A percentile compares a stretch with the other conserved stretches of the same genome.
These are phyloP conservation scores for Penicillium ochrochloron DNA, from an alignment of 495 filamentous ascomycete species.

Conservation along the genomic window DNA sequence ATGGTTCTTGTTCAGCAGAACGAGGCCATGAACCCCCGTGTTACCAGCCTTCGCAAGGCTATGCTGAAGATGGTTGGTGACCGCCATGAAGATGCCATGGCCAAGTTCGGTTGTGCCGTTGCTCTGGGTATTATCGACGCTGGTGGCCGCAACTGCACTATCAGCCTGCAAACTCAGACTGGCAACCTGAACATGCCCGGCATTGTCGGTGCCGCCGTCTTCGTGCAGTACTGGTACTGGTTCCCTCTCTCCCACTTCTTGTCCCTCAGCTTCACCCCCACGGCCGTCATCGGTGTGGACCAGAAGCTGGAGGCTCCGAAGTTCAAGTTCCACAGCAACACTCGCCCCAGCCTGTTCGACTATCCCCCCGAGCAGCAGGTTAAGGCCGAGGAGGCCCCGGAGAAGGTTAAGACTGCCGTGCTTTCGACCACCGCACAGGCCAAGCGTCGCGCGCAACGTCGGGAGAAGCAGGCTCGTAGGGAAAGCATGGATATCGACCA, in stretches of 20 bases:
- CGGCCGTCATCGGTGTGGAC: conserved; percentile 91
- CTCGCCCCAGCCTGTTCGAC: conserved; percentile 93
- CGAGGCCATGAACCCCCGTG: conserved; percentile 91
- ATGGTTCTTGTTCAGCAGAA: conserved; percentile 99
- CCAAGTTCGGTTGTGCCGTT: conserved; percentile 94
- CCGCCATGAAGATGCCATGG: conserved; percentile 98
- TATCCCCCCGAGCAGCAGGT: conserved; percentile 96
- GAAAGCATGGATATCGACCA: conserved; percentile 91
- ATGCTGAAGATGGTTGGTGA: conserved; percentile 91
- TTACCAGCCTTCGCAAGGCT: conserved; percentile 78
- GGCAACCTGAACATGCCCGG: conserved; percentile 98
- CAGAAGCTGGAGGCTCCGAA: conserved; percentile 91
- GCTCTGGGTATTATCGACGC: conserved; percentile 98
- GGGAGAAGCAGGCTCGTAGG: conserved; percentile 70
- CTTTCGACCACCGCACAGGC: conserved; percentile 96
- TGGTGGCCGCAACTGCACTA: conserved; percentile 97
- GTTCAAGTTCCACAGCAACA: conserved; percentile 95
- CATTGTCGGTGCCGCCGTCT: conserved; percentile 96
- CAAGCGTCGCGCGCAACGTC: conserved; percentile 82
- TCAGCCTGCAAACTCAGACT: conserved; percentile 95
- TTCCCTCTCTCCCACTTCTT: conserved; percentile 99
- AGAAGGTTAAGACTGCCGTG: conserved; percentile 94
- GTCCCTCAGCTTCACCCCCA: conserved; percentile 89
- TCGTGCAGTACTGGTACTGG: conserved; percentile 99
- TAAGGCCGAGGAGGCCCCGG: conserved; percentile 89